Percentiles rank a stretch among this genome's conserved stretches.
phyloP scores from a whole-genome alignment of 1,284 basidiomycete species.

The Phylloboletellus chloephorus region DNA sequence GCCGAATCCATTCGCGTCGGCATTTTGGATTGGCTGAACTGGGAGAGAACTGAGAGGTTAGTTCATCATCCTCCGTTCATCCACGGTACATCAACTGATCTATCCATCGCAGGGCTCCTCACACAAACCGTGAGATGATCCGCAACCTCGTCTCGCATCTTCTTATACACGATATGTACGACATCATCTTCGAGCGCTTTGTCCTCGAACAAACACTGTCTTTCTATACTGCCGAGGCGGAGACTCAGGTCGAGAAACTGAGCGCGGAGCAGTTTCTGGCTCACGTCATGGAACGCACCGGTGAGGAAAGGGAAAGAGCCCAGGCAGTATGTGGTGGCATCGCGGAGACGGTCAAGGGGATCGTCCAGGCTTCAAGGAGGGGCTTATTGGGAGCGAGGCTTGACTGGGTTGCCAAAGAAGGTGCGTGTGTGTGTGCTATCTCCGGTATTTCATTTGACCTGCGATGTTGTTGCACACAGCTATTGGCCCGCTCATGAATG shows the following conservation, averaged over 20 bases:
- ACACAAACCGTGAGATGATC: slow-evolving; percentile 37
- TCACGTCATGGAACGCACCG: slow-evolving; percentile 42
- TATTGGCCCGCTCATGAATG: slow-evolving; percentile 53
- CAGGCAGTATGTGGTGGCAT: slow-evolving; percentile 42
- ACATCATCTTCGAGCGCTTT: slow-evolving; percentile 46
- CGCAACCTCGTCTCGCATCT: slow-evolving; percentile 50
- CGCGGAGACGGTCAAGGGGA: slow-evolving; percentile 39
- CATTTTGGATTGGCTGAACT: slow-evolving; percentile 51
- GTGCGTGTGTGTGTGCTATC: slow-evolving; percentile 35
- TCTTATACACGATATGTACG: slow-evolving; percentile 49
- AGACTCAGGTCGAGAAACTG: slow-evolving; percentile 34
- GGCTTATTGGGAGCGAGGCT: slow-evolving; percentile 48
- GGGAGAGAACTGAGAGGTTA: slow-evolving; percentile 50
- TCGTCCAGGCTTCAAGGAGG: slow-evolving; percentile 48
- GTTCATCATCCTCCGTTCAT: slow-evolving; percentile 7
- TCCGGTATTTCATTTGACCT: slow-evolving; percentile 2
- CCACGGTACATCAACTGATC: neutral
- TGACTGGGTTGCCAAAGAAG: slow-evolving; percentile 53
- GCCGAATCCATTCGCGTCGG: slow-evolving; percentile 42
- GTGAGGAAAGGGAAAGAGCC: slow-evolving; percentile 53
- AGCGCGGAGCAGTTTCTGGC: slow-evolving; percentile 52
- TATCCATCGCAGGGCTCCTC: slow-evolving; percentile 22
- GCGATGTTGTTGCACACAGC: slow-evolving; percentile 36
- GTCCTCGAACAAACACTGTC: slow-evolving; percentile 45
- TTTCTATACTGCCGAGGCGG: slow-evolving; percentile 54